These are phyloP conservation scores for Fusarium sp. DNA, from an alignment of 2,329 filamentous ascomycete species.

Conservation along the genomic window DNA sequence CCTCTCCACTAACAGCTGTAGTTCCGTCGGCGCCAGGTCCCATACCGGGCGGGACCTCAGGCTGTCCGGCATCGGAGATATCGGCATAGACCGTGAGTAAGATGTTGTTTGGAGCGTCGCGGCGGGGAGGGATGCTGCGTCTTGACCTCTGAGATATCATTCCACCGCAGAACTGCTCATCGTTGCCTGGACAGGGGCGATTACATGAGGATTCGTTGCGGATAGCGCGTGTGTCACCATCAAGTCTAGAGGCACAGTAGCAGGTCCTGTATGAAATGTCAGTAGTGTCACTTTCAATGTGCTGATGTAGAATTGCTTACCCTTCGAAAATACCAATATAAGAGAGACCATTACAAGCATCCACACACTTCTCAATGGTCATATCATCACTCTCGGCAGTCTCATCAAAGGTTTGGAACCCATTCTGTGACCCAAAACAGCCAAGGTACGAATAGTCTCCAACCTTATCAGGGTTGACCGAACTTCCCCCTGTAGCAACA, in stretches of 20 bases:
- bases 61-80: slow-evolving; percentile 46
- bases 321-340: slow-evolving; percentile 57
- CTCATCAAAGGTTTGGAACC: slow-evolving; percentile 54
- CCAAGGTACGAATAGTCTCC: slow-evolving; percentile 54
- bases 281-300: neutral
- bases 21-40: slow-evolving; percentile 27
- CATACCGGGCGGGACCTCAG: slow-evolving; percentile 55
- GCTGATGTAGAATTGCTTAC: slow-evolving; percentile 12
- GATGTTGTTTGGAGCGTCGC: slow-evolving; percentile 49
- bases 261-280: slow-evolving; percentile 52
- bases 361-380: slow-evolving; percentile 57
- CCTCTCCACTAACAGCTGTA: neutral
- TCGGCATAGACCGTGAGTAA: slow-evolving; percentile 62
- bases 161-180: slow-evolving; percentile 59
- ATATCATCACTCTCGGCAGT: slow-evolving; percentile 52
- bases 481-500: slow-evolving; percentile 24
- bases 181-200: slow-evolving; percentile 58
- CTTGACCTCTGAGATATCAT: slow-evolving; percentile 31
- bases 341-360: slow-evolving; percentile 52
- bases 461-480: slow-evolving; percentile 52
- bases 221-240: slow-evolving; percentile 56
- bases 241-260: slow-evolving; percentile 61
- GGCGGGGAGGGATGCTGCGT: slow-evolving; percentile 36
- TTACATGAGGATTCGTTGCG: slow-evolving; percentile 50
- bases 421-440: slow-evolving; percentile 58